Evolutionary conservation across 208 protist genomes (phyloP).

Genomic region (Acanthamoeba sp.): DNA sequence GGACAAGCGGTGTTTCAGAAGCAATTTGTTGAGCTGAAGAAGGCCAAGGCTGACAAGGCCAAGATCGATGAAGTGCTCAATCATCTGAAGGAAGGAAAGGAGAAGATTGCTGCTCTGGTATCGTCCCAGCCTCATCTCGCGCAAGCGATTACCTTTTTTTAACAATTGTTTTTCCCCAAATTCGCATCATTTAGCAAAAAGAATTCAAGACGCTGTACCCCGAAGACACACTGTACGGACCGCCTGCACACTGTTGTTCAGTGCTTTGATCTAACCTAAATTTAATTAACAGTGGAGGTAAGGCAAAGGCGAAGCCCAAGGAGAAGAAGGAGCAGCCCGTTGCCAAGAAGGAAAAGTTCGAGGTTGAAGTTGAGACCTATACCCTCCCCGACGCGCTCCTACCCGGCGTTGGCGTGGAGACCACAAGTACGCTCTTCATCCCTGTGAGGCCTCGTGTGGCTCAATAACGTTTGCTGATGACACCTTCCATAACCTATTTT

Average conservation of each 20-base stretch:
- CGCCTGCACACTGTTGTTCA: background rate
- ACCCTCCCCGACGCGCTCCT: constrained; percentile 47
- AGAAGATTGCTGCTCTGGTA: constrained; percentile 58
- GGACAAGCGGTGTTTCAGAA: constrained; percentile 2
- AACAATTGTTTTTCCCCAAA: background rate
- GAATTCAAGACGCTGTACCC: constrained; percentile 52
- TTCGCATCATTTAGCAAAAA: constrained; percentile 31
- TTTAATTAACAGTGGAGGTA: constrained; percentile 8
- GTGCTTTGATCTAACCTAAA: background rate
- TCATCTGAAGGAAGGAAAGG: constrained; percentile 63
- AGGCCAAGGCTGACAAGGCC: constrained; percentile 57
- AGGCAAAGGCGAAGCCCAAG: constrained; percentile 62
- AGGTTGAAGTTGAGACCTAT: constrained; percentile 40
- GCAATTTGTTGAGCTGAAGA: constrained; percentile 56
- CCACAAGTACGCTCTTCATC: background rate
- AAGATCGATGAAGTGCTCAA: constrained; percentile 57
- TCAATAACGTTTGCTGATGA: background rate
- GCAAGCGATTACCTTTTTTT: background rate
- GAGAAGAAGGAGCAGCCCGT: constrained; percentile 70
- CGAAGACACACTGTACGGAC: constrained; percentile 17
- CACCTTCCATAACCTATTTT: background rate
- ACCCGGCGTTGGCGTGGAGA: constrained; percentile 35
- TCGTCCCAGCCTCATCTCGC: background rate
- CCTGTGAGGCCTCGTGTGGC: background rate
- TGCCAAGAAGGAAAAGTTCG: constrained; percentile 45